Percentiles rank a stretch among this genome's conserved stretches.
Conservation (phyloP, 257 asterid genomes). For the Hygrophila difformis region DNA sequence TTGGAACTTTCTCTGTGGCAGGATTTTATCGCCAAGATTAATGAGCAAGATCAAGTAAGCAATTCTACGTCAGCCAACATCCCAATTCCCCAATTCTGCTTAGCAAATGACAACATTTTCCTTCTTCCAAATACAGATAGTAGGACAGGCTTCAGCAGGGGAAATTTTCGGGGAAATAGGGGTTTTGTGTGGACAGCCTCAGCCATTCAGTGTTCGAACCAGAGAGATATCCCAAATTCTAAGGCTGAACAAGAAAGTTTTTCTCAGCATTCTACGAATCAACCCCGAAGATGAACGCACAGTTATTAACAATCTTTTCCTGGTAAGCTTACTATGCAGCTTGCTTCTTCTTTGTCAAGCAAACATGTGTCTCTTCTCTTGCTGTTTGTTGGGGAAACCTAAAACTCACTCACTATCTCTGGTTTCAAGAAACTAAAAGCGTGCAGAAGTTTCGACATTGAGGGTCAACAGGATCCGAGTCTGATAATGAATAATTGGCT, state of each 20-base stretch:
- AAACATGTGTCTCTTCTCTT: neutral
- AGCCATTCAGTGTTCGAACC: slow-evolving; percentile 51
- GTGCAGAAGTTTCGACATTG: slow-evolving; percentile 28
- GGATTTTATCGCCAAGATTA: slow-evolving; percentile 36
- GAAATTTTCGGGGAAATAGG: slow-evolving; percentile 78
- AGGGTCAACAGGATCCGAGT: slow-evolving; percentile 33
- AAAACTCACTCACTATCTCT: slow-evolving; percentile 9
- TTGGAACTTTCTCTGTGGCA: slow-evolving; percentile 9
- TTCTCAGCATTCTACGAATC: slow-evolving; percentile 41
- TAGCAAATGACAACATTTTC: neutral
- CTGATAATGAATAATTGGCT: slow-evolving; percentile 21
- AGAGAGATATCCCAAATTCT: slow-evolving; percentile 58
- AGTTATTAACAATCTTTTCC: slow-evolving; percentile 51
- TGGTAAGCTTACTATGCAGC: slow-evolving; percentile 32
- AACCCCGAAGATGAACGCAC: slow-evolving; percentile 41
- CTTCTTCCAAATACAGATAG: slow-evolving; percentile 24
- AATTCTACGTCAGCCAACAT: slow-evolving; percentile 3
- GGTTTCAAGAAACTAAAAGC: slow-evolving; percentile 43
- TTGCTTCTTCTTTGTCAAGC: neutral
- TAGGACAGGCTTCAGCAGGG: slow-evolving; percentile 50
- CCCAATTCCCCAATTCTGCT: neutral
- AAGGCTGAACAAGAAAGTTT: slow-evolving; percentile 38
- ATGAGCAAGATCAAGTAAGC: slow-evolving; percentile 59
- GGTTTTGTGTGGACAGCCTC: slow-evolving; percentile 53
- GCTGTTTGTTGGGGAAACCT: no score